A percentile compares a stretch with the other conserved stretches of the same genome.
These are phyloP conservation scores for Moricandia arvensis DNA, from an alignment of 345 rosid species.

Conservation along the genomic window DNA sequence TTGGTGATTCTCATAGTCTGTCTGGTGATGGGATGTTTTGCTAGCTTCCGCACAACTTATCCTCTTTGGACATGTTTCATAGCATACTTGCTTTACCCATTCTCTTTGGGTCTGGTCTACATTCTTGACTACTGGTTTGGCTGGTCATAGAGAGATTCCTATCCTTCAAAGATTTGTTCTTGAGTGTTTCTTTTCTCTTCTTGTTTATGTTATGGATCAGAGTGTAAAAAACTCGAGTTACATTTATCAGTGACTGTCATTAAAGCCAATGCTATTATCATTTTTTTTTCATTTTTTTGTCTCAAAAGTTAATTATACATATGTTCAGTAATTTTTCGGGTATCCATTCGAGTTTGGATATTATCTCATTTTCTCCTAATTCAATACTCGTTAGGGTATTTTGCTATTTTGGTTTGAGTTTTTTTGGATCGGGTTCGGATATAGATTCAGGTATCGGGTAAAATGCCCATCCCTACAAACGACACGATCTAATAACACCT, in stretches of 20 bases:
- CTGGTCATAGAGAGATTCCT: conserved; percentile 54
- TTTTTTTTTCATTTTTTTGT: too few species aligned
- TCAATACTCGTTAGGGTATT: too few species aligned
- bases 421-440: too few species aligned
- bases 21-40: conserved; percentile 73
- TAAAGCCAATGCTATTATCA: conserved; percentile 2
- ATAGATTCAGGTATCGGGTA: too few species aligned
- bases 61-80: conserved; percentile 85
- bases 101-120: conserved; percentile 83
- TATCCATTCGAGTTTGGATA: too few species aligned
- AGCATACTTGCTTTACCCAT: conserved; percentile 74
- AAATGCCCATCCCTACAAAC: too few species aligned
- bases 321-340: too few species aligned
- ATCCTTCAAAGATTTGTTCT: not conserved
- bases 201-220: conserved; percentile 3
- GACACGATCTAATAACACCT: too few species aligned
- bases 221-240: conserved; percentile 6
- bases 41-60: conserved; percentile 82
- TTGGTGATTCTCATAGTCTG: conserved; percentile 80
- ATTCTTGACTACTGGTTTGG: conserved; percentile 77
- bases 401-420: too few species aligned
- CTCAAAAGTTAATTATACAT: too few species aligned
- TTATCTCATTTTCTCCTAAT: too few species aligned
- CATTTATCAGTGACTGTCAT: not conserved
- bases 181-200: not conserved